Percentiles rank a stretch among this genome's conserved stretches.
Evolutionary conservation across 768 basidiomycete species (phyloP).

Genomic region (Russula virescens): DNA sequence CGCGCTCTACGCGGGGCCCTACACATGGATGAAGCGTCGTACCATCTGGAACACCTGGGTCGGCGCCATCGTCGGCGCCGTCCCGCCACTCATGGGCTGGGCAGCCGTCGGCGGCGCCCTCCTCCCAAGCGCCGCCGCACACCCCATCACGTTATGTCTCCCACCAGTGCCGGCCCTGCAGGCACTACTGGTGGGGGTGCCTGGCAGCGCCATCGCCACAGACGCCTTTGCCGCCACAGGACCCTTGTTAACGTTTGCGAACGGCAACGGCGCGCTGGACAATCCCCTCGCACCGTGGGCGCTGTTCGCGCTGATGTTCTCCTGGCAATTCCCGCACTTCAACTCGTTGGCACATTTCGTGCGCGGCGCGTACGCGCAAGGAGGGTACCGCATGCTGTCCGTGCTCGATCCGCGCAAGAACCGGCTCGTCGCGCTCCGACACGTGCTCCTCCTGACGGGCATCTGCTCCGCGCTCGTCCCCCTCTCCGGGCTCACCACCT

Average conservation of each 20-base stretch:
- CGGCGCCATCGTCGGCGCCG: slow-evolving; percentile 84
- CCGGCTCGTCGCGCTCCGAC: slow-evolving; percentile 78
- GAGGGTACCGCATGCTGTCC: slow-evolving; percentile 90
- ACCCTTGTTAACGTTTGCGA: slow-evolving; percentile 27
- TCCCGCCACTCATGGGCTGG: slow-evolving; percentile 98
- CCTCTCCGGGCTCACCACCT: slow-evolving; percentile 88
- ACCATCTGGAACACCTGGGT: slow-evolving; percentile 88
- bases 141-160: slow-evolving; percentile 56
- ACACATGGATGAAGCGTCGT: slow-evolving; percentile 89
- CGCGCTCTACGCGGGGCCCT: slow-evolving; percentile 81
- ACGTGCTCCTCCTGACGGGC: slow-evolving; percentile 69
- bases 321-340: slow-evolving; percentile 99
- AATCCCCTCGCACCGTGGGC: slow-evolving; percentile 79
- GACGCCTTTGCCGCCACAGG: slow-evolving; percentile 27
- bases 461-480: slow-evolving; percentile 79
- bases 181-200: too few species aligned
- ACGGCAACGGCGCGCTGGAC: slow-evolving; percentile 44
- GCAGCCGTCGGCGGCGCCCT: slow-evolving; percentile 84
- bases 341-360: slow-evolving; percentile 87
- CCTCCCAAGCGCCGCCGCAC: slow-evolving; percentile 53
- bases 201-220: neutral
- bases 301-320: slow-evolving; percentile 80
- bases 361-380: slow-evolving; percentile 84
- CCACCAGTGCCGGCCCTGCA: slow-evolving; percentile 48
- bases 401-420: slow-evolving; percentile 75